Evolutionary conservation across 2,329 filamentous ascomycete genomes (phyloP).

Genomic region (Aschersonia sp.): DNA sequence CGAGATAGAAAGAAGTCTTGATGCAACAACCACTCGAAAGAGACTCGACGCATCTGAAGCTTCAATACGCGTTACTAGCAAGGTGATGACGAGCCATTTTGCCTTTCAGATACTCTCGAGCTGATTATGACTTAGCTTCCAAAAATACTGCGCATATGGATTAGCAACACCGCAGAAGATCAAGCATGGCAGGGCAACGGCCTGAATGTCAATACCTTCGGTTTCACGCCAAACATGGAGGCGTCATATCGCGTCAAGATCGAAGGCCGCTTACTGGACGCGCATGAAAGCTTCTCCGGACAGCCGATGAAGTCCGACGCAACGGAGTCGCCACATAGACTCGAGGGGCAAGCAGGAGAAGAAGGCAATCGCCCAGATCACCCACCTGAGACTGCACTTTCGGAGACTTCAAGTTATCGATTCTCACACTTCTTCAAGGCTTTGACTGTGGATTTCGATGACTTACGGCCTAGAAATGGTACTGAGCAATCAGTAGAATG

Average conservation of each 20-base stretch:
- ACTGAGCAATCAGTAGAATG: conserved; percentile 58
- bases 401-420: conserved; percentile 27
- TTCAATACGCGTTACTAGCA: conserved; percentile 42
- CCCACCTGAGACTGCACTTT: conserved; percentile 10
- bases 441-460: conserved; percentile 62
- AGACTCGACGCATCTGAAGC: conserved; percentile 54
- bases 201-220: conserved; percentile 60
- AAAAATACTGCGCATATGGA: conserved; percentile 81
- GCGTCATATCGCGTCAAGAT: conserved; percentile 85
- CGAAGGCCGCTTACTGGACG: conserved; percentile 70
- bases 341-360: background rate
- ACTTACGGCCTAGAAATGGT: conserved; percentile 40
- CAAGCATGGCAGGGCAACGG: conserved; percentile 77
- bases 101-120: background rate
- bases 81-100: conserved; percentile 25
- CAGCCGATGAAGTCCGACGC: background rate
- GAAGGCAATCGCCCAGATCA: conserved; percentile 35
- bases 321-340: background rate
- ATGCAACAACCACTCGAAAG: conserved; percentile 90
- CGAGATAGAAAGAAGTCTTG: conserved; percentile 75
- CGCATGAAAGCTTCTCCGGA: conserved; percentile 27
- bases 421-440: conserved; percentile 72
- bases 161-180: conserved; percentile 86
- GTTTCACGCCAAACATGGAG: conserved; percentile 63
- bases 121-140: conserved; percentile 37